Evolutionary conservation across 2,329 filamentous ascomycete species (phyloP).

Genomic region (Pseudocercospora vitis): DNA sequence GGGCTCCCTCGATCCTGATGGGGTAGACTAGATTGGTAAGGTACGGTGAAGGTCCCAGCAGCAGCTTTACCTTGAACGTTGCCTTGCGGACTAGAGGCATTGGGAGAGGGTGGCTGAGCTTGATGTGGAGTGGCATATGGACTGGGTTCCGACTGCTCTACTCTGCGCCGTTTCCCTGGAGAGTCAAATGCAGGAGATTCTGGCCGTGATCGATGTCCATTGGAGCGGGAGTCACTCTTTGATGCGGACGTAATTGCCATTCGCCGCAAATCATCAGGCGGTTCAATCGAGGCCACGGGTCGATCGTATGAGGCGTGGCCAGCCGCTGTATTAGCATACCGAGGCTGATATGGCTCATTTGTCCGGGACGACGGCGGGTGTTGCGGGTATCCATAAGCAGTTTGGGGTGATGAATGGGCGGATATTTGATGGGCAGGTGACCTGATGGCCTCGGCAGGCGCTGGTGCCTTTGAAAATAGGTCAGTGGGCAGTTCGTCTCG

Average conservation of each 20-base stretch:
- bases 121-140: neutral
- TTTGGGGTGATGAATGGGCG: constrained; percentile 9
- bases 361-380: neutral
- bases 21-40: constrained; percentile 1
- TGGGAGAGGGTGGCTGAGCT: constrained; percentile 5
- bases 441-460: neutral
- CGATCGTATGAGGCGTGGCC: constrained; percentile 19
- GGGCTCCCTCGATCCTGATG: constrained; percentile 11
- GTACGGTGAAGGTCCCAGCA: neutral
- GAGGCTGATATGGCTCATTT: constrained; percentile 6
- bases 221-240: neutral
- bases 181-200: constrained; percentile 15
- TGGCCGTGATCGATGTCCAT: constrained; percentile 15
- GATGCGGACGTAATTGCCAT: constrained; percentile 19
- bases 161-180: constrained; percentile 15
- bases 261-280: constrained; percentile 23
- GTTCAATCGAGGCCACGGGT: constrained; percentile 29
- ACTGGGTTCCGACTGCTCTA: constrained; percentile 6
- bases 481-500: neutral
- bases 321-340: constrained; percentile 7
- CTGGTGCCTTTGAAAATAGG: constrained; percentile 7
- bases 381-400: constrained; percentile 3
- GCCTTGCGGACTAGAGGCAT: neutral
- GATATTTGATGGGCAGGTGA: constrained; percentile 13
- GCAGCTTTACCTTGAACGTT: neutral